Percentiles rank a stretch among this genome's conserved stretches.
These are phyloP conservation scores for Eimeria brunetti DNA, from an alignment of 169 alveolate species.

Conservation along the genomic window DNA sequence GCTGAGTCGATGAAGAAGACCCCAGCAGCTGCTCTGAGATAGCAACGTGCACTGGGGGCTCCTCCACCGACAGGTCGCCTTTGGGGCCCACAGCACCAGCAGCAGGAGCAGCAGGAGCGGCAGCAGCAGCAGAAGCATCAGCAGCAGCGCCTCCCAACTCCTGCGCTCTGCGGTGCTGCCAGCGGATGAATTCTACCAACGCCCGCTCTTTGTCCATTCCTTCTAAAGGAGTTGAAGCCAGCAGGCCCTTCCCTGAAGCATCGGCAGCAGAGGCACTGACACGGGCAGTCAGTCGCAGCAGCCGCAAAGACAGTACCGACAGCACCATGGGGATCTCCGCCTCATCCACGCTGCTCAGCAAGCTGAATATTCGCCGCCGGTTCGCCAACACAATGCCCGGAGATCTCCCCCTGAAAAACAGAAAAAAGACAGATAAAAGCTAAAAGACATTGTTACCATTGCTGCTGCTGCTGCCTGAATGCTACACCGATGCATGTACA, in stretches of 20 bases:
- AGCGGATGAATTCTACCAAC: slow-evolving; percentile 6
- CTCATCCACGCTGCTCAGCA: slow-evolving; percentile 58
- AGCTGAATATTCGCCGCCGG: slow-evolving; percentile 38
- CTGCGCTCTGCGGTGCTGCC: slow-evolving; percentile 48
- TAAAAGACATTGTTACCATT: not conserved
- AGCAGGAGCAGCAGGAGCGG: not conserved
- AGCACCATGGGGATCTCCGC: slow-evolving; percentile 47
- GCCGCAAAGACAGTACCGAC: slow-evolving; percentile 53
- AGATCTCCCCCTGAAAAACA: slow-evolving; percentile 51
- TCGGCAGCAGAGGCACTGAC: not conserved
- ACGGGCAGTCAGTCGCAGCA: slow-evolving; percentile 24
- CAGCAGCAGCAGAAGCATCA: not conserved
- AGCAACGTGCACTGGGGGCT: slow-evolving; percentile 19
- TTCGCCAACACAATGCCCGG: slow-evolving; percentile 49
- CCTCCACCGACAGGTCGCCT: not conserved
- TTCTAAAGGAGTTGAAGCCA: not conserved
- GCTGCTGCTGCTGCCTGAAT: not conserved
- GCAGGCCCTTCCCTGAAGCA: not conserved
- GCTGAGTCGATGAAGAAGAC: slow-evolving; percentile 43
- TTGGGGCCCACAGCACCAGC: not conserved
- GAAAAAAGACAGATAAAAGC: not conserved
- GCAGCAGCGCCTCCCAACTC: not conserved
- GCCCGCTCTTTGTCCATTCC: slow-evolving; percentile 68
- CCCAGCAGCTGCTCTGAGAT: slow-evolving; percentile 37
- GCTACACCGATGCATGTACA: not conserved